phyloP scores from a whole-genome alignment of 208 protist genomes.

The Acanthamoeba triangularis region DNA sequence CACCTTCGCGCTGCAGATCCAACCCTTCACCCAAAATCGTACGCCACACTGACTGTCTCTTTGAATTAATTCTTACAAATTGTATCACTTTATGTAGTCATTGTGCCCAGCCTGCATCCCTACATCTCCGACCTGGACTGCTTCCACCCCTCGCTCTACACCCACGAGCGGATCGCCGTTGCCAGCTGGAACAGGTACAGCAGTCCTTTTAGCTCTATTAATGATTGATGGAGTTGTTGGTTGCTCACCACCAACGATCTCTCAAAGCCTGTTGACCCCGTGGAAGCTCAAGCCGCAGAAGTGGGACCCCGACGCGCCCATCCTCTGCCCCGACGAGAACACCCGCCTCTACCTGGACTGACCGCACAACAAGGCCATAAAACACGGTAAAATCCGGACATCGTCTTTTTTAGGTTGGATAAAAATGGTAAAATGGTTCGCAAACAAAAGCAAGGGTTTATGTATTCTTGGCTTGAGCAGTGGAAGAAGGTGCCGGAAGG shows the following conservation, averaged over 20 bases:
- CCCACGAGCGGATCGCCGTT: neutral
- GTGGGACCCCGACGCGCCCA: neutral
- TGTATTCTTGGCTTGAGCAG: too few relatives aligned
- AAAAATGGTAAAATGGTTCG: too few relatives aligned
- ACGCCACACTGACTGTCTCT: neutral
- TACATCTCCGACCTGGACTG: slow-evolving; percentile 31
- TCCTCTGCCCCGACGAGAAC: slow-evolving; percentile 20
- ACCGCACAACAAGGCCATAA: neutral
- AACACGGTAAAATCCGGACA: too few relatives aligned
- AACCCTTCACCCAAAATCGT: slow-evolving; percentile 31
- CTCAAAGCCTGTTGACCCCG: neutral
- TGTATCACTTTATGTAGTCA: neutral
- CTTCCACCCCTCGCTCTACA: slow-evolving; percentile 17
- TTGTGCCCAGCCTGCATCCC: neutral
- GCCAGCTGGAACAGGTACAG: slow-evolving; percentile 60
- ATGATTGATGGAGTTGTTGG: too few relatives aligned
- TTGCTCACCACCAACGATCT: neutral
- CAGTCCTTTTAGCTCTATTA: neutral
- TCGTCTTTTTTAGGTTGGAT: too few relatives aligned
- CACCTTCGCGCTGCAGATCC: slow-evolving; percentile 33
- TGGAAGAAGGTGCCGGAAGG: too few relatives aligned
- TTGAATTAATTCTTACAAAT: neutral
- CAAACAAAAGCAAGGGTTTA: too few relatives aligned
- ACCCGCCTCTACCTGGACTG: neutral
- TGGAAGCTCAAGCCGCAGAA: neutral